Evolutionary conservation across 352 stramenopile species (phyloP), one percentile per base, ranked within the genome.

Genomic region (Phytophthora quininea): DNA sequence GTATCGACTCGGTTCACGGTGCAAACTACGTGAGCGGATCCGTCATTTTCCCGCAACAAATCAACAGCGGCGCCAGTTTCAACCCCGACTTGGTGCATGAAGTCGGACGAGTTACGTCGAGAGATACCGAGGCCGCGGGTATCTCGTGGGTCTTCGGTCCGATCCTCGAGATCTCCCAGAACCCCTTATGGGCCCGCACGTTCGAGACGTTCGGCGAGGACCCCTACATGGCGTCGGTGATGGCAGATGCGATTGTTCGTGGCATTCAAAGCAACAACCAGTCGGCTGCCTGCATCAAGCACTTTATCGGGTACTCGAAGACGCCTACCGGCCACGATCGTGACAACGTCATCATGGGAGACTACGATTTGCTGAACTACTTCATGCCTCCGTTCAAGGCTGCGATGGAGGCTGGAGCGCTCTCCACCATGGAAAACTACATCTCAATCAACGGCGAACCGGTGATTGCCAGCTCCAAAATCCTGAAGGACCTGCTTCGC

Each of bases 201-300:
- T 97, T 90, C 58, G 93, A 98, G 74, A 98, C 92, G 24, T 98
- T 96, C 76, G 92, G 95, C 7, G 90, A 98, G 77, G 91, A 97
- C 56, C 87, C 90, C 3, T 69, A 89, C 40, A n/a, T 97, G n/a
- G 82, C 86, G 1, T 83, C 86, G 2, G 69, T 85, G 29, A 89
- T 98, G 79, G 90, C 76, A 0, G 67, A 71, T 24, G 73, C 78
- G 8, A 74, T 92, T 40, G 75, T 97, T 32, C 60, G 76, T 3
- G 92, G 91, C 1, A 74, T 98, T 27, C 91, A 98, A 58, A 77
- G 72, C 54, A 73, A 73, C 54, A 80, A 80, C 48, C 63, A 79
- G 11, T 79, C 79, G 2, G 87, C 89, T 7, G 90, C 89, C 3
- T 96, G 89, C 54, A 84, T 94, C 69, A 97, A 97, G 54, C 88